Evolutionary conservation across 495 filamentous ascomycete genomes (phyloP).

Genomic region (Podospora pseudoanserina): DNA sequence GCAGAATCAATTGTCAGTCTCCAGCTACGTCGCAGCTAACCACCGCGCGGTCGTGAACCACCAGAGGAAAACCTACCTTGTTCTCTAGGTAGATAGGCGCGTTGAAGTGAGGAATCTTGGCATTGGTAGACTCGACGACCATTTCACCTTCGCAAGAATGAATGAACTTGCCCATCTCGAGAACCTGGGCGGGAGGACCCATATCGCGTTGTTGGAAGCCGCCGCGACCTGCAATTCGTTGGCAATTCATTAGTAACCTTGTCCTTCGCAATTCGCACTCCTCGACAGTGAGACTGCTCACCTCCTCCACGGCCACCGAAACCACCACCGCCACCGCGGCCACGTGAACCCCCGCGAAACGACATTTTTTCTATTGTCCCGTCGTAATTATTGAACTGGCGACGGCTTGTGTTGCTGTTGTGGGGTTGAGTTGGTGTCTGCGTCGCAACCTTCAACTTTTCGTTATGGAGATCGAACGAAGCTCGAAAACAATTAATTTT

Average conservation of each 20-base stretch:
- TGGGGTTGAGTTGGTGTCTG: background rate
- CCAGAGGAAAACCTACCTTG: slow-evolving; percentile 55
- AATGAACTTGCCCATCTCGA: slow-evolving; percentile 87
- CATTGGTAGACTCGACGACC: slow-evolving; percentile 87
- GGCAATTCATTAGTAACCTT: background rate
- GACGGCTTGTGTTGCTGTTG: slow-evolving; percentile 11
- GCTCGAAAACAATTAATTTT: slow-evolving; percentile 16
- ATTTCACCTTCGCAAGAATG: slow-evolving; percentile 96
- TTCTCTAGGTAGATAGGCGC: slow-evolving; percentile 98
- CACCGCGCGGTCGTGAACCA: background rate
- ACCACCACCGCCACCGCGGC: slow-evolving; percentile 29
- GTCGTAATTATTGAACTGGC: slow-evolving; percentile 14
- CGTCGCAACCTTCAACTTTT: background rate
- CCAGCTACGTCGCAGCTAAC: background rate
- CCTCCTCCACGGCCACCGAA: slow-evolving; percentile 25
- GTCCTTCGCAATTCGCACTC: background rate
- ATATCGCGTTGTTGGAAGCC: slow-evolving; percentile 52
- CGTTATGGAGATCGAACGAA: background rate
- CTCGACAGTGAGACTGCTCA: slow-evolving; percentile 6
- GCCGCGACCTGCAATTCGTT: slow-evolving; percentile 42
- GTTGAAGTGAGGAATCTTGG: slow-evolving; percentile 98
- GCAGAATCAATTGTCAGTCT: slow-evolving; percentile 27
- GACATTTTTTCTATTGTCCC: slow-evolving; percentile 24
- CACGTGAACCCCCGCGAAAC: slow-evolving; percentile 32
- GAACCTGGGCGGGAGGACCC: slow-evolving; percentile 51